Base-by-base conservation (phyloP, 345 rosid species). In the Eucalyptus pauciflora region DNA sequence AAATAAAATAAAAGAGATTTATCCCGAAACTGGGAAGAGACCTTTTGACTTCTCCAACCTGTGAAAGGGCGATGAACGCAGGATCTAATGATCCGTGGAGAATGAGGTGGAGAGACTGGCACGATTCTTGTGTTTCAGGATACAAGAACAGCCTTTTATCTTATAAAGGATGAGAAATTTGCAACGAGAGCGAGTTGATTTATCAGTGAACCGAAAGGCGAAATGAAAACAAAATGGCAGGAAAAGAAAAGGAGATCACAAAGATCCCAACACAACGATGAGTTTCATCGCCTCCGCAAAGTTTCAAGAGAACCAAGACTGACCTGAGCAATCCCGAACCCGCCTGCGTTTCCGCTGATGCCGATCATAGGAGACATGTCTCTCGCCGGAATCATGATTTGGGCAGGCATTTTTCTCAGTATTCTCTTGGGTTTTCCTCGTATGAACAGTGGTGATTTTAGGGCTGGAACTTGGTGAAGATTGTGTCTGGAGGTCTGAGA, bases 331-430 rank as follows among this genome's bases (percentile, higher is more conserved):
- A 94, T 93, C 90, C 91, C 95, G 71, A 93, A 91, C 49, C 93
- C 96, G 88, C 90, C 90, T 79, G 87, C 88, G 89, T 41, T 91
- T 22, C 94, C 91, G 90, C 92, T 91, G 60, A 91, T 87, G 48
- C 92, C 92, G 49, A 92, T 91, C 94, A 94, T 52, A 11, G 95
- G 89, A 14, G 96, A 91, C 94, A 94, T 87, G 89, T 93, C 92
- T 93, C 94, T 94, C 5, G 93, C 93, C 89, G 95, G 96, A 92
- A 94, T 92, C 95, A 94, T 92, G 54, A 91, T 89, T 62, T 95
- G 96, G 89, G 95, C 95, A 50, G 93, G 93, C 96, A 96, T 86
- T 22, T 29, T 50, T 54, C 48, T 37, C 45, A 20, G 83, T 41
- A 43, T 20, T 76, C 83, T 41, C 43, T 24, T 76, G 29, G 83